phyloP scores from a whole-genome alignment of 1,139 yeast genomes.

The Candida glucosophila region DNA sequence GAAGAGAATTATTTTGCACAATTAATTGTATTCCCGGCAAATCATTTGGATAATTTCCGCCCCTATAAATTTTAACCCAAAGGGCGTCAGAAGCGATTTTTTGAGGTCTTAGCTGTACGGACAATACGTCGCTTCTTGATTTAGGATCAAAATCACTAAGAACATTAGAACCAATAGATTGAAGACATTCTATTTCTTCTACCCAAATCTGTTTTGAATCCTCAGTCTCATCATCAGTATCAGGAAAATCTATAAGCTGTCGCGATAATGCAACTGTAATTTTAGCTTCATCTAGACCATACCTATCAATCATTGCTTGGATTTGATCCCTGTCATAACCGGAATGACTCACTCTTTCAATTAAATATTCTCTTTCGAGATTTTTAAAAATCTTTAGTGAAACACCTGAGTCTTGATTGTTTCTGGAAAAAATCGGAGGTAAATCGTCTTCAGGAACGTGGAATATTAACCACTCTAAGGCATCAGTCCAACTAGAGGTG shows the following conservation, averaged over 20 bases:
- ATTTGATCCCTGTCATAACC: conserved; percentile 69
- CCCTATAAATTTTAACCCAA: conserved; percentile 43
- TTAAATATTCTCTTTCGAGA: conserved; percentile 27
- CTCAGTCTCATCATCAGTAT: conserved; percentile 5
- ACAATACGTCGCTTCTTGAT: conserved; percentile 18
- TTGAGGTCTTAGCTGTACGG: conserved; percentile 23
- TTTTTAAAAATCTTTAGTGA: conserved; percentile 40
- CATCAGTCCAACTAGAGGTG: conserved; percentile 42
- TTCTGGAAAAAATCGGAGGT: conserved; percentile 47
- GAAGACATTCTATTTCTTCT: conserved; percentile 68
- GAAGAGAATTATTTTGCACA: conserved; percentile 35
- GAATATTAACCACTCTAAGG: conserved; percentile 76
- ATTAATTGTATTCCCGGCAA: conserved; percentile 57
- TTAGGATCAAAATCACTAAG: conserved; percentile 13
- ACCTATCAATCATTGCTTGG: conserved; percentile 33
- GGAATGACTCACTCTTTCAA: conserved; percentile 50
- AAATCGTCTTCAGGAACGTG: conserved; percentile 92
- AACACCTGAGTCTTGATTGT: conserved; percentile 38
- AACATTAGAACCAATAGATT: conserved; percentile 37
- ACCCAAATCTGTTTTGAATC: conserved; percentile 47
- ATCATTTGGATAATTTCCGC: conserved; percentile 47
- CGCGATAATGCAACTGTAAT: conserved; percentile 48
- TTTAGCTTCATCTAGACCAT: conserved; percentile 36
- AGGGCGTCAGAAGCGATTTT: conserved; percentile 23
- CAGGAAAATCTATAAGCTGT: conserved; percentile 19